Conservation (phyloP, 1,139 yeast genomes). For the Kodamaea alishanica region DNA sequence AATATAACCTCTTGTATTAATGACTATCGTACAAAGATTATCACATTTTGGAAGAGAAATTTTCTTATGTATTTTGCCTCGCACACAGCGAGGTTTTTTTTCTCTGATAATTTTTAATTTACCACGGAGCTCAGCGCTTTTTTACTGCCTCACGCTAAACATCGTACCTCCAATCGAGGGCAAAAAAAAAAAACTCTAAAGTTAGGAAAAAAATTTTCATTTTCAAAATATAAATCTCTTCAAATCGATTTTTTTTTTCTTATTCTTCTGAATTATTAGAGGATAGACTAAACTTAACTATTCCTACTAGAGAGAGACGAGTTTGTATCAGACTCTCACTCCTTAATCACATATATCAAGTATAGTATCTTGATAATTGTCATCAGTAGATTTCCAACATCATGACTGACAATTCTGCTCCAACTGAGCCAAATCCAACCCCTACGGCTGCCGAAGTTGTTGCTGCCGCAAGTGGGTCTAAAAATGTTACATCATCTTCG, state of each 20-base stretch:
- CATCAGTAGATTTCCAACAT: conserved; percentile 2
- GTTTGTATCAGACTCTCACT: conserved; percentile 1
- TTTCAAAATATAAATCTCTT: conserved; percentile 1
- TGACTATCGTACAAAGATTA: too few species aligned
- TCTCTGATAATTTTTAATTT: too few species aligned
- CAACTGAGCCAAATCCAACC: conserved; percentile 8
- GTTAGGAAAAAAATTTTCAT: conserved; percentile 4
- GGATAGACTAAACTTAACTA: too few species aligned
- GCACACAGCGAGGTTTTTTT: too few species aligned
- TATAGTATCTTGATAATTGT: conserved; percentile 1
- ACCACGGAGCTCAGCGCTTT: too few species aligned
- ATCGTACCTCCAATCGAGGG: background rate
- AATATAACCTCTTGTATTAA: too few species aligned
- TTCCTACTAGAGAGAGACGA: too few species aligned
- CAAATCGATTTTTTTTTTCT: too few species aligned
- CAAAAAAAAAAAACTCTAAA: background rate
- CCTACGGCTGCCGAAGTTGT: conserved; percentile 10
- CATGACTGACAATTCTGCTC: conserved; percentile 12
- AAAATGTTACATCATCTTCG: conserved; percentile 6
- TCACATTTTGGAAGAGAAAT: too few species aligned
- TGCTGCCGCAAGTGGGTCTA: conserved; percentile 8
- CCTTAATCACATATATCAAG: conserved; percentile 4
- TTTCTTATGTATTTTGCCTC: too few species aligned
- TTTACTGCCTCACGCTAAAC: too few species aligned
- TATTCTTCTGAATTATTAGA: too few species aligned